Conservation (phyloP, 1,284 basidiomycete species). For the Phellinidium pouzarii region DNA sequence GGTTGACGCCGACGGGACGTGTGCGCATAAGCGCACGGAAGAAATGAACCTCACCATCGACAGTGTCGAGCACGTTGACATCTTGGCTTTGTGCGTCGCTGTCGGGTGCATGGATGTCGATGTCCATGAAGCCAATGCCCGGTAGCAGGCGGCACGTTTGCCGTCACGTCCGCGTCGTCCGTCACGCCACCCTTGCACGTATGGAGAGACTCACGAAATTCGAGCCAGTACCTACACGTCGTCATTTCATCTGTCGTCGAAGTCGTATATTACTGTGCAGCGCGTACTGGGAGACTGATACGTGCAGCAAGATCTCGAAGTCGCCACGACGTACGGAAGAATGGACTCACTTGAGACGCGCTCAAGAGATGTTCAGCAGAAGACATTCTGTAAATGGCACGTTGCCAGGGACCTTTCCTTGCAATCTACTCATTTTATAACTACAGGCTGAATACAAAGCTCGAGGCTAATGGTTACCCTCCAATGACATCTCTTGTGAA, state of each 20-base stretch:
- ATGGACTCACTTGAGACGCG: slow-evolving; percentile 52
- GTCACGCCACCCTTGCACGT: slow-evolving; percentile 63
- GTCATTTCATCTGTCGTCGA: too few relatives aligned
- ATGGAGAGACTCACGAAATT: too few relatives aligned
- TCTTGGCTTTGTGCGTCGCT: slow-evolving; percentile 1
- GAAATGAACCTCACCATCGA: slow-evolving; percentile 75
- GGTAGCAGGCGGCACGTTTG: slow-evolving; percentile 44
- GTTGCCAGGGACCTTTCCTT: slow-evolving; percentile 10
- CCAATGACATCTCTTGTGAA: slow-evolving; percentile 88
- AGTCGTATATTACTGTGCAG: too few relatives aligned
- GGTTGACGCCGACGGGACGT: slow-evolving; percentile 71
- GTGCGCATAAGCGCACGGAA: slow-evolving; percentile 72
- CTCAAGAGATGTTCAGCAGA: slow-evolving; percentile 63
- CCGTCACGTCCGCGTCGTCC: slow-evolving; percentile 96
- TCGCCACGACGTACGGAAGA: not conserved
- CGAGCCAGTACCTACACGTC: too few relatives aligned
- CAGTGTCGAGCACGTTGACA: slow-evolving; percentile 48
- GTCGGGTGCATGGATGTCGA: slow-evolving; percentile 17
- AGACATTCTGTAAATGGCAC: slow-evolving; percentile 86
- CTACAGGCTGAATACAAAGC: slow-evolving; percentile 87
- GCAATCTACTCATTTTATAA: slow-evolving; percentile 10
- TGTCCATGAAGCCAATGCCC: slow-evolving; percentile 37
- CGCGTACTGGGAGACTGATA: not conserved
- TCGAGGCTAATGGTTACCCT: slow-evolving; percentile 78
- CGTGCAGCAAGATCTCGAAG: not conserved